Conservation (phyloP, 2,329 filamentous ascomycete genomes). For the Epichloe glyceriae region DNA sequence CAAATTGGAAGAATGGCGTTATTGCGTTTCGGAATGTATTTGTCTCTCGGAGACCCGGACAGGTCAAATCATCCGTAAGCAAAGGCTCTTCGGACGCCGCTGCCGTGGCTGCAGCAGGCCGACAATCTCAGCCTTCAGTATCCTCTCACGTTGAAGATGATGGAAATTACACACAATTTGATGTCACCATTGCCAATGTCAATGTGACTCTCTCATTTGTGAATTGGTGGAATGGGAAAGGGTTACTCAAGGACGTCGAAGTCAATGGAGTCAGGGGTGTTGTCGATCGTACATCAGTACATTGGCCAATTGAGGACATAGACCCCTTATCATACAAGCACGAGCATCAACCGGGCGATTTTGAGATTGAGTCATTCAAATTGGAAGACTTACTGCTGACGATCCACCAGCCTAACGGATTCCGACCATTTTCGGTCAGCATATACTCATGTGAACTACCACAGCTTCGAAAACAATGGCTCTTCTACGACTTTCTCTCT, state of each 20-base stretch:
- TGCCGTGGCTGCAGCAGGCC: constrained; percentile 67
- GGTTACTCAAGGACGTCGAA: constrained; percentile 80
- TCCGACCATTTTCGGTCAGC: constrained; percentile 90
- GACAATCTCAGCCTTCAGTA: constrained; percentile 29
- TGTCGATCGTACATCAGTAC: constrained; percentile 75
- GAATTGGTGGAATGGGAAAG: constrained; percentile 99
- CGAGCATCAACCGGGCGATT: constrained; percentile 80
- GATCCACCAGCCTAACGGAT: constrained; percentile 76
- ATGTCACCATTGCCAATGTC: constrained; percentile 85
- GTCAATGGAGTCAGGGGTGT: constrained; percentile 88
- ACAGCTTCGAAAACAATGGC: constrained; percentile 84
- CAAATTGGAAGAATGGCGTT: constrained; percentile 87
- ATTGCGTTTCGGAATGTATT: constrained; percentile 97
- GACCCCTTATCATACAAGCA: constrained; percentile 84
- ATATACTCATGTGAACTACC: constrained; percentile 94
- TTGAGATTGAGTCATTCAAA: constrained; percentile 94
- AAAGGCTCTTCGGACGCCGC: constrained; percentile 87
- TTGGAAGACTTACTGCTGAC: constrained; percentile 88
- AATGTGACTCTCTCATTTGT: constrained; percentile 93
- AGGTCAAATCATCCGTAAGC: constrained; percentile 67
- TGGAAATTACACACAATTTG: constrained; percentile 95
- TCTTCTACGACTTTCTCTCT: constrained; percentile 94
- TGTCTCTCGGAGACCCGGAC: constrained; percentile 79
- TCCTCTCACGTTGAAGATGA: constrained; percentile 48
- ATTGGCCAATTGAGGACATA: constrained; percentile 48